Conservation (phyloP, 768 basidiomycete species). For the Suillus alpinus region DNA sequence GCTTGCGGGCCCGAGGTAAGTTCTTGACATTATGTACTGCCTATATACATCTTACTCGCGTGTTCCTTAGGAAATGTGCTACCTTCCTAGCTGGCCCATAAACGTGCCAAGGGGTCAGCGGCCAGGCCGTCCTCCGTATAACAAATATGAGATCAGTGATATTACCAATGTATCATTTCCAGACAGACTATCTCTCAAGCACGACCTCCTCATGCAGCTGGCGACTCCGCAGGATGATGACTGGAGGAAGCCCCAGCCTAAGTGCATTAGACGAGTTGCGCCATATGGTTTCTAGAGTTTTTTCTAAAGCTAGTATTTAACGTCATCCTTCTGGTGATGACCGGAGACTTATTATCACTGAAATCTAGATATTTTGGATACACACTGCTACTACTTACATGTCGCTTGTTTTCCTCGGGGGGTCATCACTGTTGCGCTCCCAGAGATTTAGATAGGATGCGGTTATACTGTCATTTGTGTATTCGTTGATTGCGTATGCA, state of each 20-base stretch:
- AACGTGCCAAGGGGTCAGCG: neutral
- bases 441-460: neutral
- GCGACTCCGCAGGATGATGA: constrained; percentile 1
- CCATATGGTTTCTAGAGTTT: neutral
- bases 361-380: neutral
- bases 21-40: neutral
- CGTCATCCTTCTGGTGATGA: neutral
- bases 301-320: neutral
- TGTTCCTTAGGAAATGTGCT: constrained; percentile 4
- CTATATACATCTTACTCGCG: neutral
- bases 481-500: neutral
- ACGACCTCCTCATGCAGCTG: neutral
- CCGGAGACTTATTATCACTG: neutral
- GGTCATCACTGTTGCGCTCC: neutral
- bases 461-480: neutral
- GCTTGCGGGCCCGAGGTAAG: constrained; percentile 43
- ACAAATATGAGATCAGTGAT: neutral
- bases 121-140: neutral
- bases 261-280: constrained; percentile 9
- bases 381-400: neutral
- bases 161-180: neutral
- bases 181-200: neutral
- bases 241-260: constrained; percentile 8
- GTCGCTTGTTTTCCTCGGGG: neutral
- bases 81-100: constrained; percentile 9